Conservation (phyloP, 148 eudicot genomes). For the Diospyros kaki region DNA sequence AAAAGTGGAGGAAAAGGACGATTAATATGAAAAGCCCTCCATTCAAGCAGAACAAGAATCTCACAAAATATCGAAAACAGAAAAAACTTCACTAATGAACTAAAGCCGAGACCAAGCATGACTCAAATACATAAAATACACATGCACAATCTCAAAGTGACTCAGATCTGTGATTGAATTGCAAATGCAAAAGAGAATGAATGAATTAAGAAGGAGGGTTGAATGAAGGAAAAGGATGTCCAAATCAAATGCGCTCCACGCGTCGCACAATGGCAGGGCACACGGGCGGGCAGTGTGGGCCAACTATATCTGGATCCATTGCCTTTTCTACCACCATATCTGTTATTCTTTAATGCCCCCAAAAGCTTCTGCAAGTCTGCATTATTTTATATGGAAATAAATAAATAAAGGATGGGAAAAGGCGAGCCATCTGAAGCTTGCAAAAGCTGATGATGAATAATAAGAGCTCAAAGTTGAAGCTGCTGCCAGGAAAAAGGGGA, state of each 20-base stretch:
- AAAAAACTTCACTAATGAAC: too few relatives aligned
- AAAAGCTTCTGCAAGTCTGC: background rate
- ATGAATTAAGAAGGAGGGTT: too few relatives aligned
- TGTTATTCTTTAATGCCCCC: background rate
- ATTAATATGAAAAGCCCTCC: too few relatives aligned
- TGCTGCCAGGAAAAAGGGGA: slow-evolving; percentile 1
- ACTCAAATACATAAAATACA: too few relatives aligned
- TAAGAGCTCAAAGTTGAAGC: slow-evolving; percentile 16
- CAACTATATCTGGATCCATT: background rate
- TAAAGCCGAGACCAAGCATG: too few relatives aligned
- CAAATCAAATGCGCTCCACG: slow-evolving; percentile 4
- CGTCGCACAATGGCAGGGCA: background rate
- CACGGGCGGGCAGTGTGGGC: background rate
- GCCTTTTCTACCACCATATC: background rate
- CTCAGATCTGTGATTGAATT: too few relatives aligned
- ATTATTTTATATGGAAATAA: background rate
- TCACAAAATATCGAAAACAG: too few relatives aligned
- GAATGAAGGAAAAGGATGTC: too few relatives aligned
- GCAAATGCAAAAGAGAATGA: too few relatives aligned
- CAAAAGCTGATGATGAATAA: slow-evolving; percentile 5
- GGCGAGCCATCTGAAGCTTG: slow-evolving; percentile 26
- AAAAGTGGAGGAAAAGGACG: too few relatives aligned
- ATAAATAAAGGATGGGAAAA: slow-evolving; percentile 5
- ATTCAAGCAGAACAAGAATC: too few relatives aligned
- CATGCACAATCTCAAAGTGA: too few relatives aligned